phyloP scores from a whole-genome alignment of 129 eudicot genomes.

The Apium graveolens region DNA sequence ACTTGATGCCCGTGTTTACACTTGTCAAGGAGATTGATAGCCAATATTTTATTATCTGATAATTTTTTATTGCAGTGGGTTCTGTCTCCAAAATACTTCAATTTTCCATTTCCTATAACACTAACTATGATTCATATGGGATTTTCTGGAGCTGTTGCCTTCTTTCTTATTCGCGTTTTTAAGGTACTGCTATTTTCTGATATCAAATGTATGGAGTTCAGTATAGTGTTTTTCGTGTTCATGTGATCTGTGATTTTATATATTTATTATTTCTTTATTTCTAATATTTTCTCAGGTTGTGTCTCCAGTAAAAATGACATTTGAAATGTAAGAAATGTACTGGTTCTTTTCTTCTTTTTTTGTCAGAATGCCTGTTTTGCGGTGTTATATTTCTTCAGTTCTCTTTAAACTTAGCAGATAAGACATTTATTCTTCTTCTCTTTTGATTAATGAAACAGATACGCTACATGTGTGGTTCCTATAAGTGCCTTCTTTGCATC shows the following conservation, averaged over 20 bases:
- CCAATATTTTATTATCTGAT: not conserved
- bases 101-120: conserved; percentile 88
- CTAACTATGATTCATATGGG: conserved; percentile 99
- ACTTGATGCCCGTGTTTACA: not conserved
- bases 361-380: not conserved
- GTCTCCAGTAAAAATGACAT: conserved; percentile 91
- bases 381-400: not conserved
- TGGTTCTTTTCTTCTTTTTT: not conserved
- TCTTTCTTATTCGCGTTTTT: conserved; percentile 83
- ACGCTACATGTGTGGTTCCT: conserved; percentile 85
- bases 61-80: conserved; percentile 77
- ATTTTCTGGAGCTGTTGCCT: conserved; percentile 84
- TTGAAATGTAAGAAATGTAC: conserved; percentile 63
- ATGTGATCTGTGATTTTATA: conserved; percentile 5
- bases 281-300: conserved; percentile 54
- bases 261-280: conserved; percentile 3
- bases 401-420: not conserved
- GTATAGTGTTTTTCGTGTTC: not conserved
- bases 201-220: not conserved
- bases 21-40: not conserved
- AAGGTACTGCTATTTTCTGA: conserved; percentile 55
- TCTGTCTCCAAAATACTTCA: conserved; percentile 96
- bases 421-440: not conserved
- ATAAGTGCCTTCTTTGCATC: conserved; percentile 99
- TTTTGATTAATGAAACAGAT: conserved; percentile 40